Percentiles rank a stretch among this genome's conserved stretches.
Evolutionary conservation across 2,329 filamentous ascomycete genomes (phyloP).

Genomic region (Pseudopyricularia javanii): DNA sequence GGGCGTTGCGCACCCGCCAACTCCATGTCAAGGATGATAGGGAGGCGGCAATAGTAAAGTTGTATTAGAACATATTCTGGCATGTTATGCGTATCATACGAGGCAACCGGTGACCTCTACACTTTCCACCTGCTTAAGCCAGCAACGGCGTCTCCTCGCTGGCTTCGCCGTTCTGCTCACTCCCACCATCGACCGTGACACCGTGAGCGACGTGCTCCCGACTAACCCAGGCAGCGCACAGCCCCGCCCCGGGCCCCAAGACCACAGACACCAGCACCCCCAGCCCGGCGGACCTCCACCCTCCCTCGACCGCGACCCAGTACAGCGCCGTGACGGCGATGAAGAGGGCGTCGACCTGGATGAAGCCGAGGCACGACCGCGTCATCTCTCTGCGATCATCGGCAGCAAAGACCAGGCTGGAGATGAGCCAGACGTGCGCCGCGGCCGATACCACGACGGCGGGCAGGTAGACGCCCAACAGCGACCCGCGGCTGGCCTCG

Average conservation of each 20-base stretch:
- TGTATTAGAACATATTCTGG: not conserved
- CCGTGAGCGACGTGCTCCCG: conserved; percentile 10
- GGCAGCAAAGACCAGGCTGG: conserved; percentile 16
- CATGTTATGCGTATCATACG: not conserved
- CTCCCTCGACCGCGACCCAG: conserved; percentile 39
- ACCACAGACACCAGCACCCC: conserved; percentile 14
- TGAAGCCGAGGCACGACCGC: conserved; percentile 28
- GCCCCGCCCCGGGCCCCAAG: conserved; percentile 22
- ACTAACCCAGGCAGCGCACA: conserved; percentile 20
- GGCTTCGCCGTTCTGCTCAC: not conserved
- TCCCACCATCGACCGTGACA: not conserved
- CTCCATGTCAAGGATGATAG: not conserved
- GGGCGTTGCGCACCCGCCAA: not conserved
- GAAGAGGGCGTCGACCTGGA: conserved; percentile 33
- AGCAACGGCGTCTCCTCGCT: conserved; percentile 17
- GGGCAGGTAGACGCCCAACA: conserved; percentile 29
- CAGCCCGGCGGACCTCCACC: conserved; percentile 21
- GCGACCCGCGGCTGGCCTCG: conserved; percentile 24
- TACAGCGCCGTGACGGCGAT: conserved; percentile 35
- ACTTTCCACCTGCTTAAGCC: conserved; percentile 4
- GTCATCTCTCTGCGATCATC: conserved; percentile 39
- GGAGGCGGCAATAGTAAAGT: not conserved
- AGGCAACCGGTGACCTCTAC: not conserved
- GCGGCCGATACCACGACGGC: conserved; percentile 29
- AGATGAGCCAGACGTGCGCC: conserved; percentile 19